These are phyloP conservation scores for Ilyonectria robusta DNA, from an alignment of 2,329 filamentous ascomycete species.

Conservation along the genomic window DNA sequence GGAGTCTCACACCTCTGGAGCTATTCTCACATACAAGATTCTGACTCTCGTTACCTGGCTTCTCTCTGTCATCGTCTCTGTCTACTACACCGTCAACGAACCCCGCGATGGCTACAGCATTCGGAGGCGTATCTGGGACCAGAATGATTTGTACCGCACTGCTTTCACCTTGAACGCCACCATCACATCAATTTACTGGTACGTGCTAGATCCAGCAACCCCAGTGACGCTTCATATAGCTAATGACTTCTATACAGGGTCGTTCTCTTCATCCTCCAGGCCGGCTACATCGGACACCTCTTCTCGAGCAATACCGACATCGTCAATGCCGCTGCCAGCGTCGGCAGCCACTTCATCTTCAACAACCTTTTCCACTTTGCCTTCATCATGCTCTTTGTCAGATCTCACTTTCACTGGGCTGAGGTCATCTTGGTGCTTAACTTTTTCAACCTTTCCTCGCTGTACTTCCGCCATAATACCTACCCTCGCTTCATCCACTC, in stretches of 20 bases:
- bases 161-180: conserved; percentile 81
- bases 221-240: conserved; percentile 8
- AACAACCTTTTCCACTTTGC: conserved; percentile 88
- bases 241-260: conserved; percentile 64
- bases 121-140: conserved; percentile 79
- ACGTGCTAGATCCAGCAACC: conserved; percentile 31
- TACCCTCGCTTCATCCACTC: conserved; percentile 83
- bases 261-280: conserved; percentile 80
- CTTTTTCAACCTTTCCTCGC: conserved; percentile 82
- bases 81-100: conserved; percentile 80
- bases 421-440: conserved; percentile 84
- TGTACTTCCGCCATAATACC: conserved; percentile 85
- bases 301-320: conserved; percentile 76
- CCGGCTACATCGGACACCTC: conserved; percentile 82
- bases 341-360: conserved; percentile 87
- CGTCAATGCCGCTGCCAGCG: conserved; percentile 79
- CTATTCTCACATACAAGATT: conserved; percentile 81
- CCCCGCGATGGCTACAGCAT: conserved; percentile 74
- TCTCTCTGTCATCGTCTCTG: conserved; percentile 77
- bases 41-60: conserved; percentile 82
- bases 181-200: conserved; percentile 83
- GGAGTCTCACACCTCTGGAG: conserved; percentile 73
- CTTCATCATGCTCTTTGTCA: conserved; percentile 88
- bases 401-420: conserved; percentile 80
- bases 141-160: conserved; percentile 76